Conservation (phyloP, 768 basidiomycete genomes). For the Tricholoma furcatifolium region DNA sequence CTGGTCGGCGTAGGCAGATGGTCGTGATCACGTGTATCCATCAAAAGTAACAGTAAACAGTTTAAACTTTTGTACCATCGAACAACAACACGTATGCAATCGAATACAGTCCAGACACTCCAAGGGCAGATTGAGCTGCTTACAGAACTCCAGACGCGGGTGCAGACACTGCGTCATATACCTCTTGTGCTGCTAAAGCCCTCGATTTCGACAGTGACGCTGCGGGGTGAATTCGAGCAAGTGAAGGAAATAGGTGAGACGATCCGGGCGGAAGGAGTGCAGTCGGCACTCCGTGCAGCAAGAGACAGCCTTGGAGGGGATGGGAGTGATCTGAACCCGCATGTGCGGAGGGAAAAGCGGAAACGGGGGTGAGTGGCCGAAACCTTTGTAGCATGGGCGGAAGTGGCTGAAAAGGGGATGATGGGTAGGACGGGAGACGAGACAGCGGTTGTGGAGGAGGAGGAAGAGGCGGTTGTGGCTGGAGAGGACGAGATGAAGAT, state of each 20-base stretch:
- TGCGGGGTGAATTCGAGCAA: constrained; percentile 41
- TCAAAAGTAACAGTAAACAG: background rate
- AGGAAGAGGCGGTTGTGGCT: constrained; percentile 40
- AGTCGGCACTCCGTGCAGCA: constrained; percentile 57
- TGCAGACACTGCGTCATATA: constrained; percentile 45
- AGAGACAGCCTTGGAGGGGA: constrained; percentile 55
- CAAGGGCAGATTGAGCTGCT: constrained; percentile 46
- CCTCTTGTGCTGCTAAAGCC: constrained; percentile 44
- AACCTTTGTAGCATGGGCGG: constrained; percentile 1
- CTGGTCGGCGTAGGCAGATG: constrained; percentile 36
- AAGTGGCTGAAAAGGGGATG: constrained; percentile 5
- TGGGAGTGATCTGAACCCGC: constrained; percentile 43
- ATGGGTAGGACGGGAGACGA: constrained; percentile 45
- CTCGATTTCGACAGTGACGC: constrained; percentile 26
- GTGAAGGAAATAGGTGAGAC: constrained; percentile 47
- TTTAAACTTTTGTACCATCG: background rate
- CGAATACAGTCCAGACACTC: constrained; percentile 20
- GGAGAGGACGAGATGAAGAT: constrained; percentile 36
- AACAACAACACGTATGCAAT: constrained; percentile 10
- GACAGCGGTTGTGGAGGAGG: constrained; percentile 48
- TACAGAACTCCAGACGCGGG: constrained; percentile 41
- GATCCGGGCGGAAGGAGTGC: constrained; percentile 49
- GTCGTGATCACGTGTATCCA: constrained; percentile 21
- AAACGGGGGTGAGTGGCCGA: constrained; percentile 53
- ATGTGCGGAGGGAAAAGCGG: constrained; percentile 46